phyloP scores from a whole-genome alignment of 352 stramenopile species.

The Phytophthora sp. region DNA sequence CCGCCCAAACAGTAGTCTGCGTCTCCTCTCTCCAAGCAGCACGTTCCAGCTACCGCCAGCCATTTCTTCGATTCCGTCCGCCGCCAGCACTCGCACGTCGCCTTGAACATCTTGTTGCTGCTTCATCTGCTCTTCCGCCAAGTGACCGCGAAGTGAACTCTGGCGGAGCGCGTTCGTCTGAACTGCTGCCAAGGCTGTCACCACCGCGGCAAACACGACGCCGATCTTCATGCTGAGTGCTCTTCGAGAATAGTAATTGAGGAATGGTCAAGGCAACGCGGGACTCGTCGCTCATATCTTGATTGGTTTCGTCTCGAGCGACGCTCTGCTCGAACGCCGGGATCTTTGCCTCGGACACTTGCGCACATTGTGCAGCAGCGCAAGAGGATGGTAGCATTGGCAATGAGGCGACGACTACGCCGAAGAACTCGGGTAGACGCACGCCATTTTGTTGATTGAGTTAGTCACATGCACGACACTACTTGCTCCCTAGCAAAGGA shows the following conservation, averaged over 20 bases:
- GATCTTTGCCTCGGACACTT: neutral
- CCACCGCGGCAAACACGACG: neutral
- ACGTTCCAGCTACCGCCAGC: conserved; percentile 5
- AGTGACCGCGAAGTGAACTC: no score
- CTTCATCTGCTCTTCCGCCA: neutral
- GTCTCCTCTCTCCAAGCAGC: conserved; percentile 2
- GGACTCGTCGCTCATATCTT: conserved; percentile 12
- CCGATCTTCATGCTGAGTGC: conserved; percentile 18
- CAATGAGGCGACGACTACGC: no score
- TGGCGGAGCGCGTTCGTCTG: neutral
- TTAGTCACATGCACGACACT: conserved; percentile 28
- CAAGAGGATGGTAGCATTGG: neutral
- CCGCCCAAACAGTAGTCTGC: no score
- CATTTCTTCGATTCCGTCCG: conserved; percentile 17
- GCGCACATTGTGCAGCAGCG: neutral
- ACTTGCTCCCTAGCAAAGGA: conserved; percentile 1
- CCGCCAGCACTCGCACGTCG: conserved; percentile 5
- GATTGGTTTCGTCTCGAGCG: conserved; percentile 7
- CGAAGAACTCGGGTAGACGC: neutral
- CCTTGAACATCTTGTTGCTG: neutral
- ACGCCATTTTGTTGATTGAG: conserved; percentile 7
- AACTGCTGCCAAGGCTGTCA: neutral
- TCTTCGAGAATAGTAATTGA: neutral
- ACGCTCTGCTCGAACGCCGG: no score
- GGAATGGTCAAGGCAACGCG: conserved; percentile 1